These are phyloP conservation scores for Phycomyces blakesleeanus DNA, from an alignment of 192 early-diverging fungal genomes.

Conservation along the genomic window DNA sequence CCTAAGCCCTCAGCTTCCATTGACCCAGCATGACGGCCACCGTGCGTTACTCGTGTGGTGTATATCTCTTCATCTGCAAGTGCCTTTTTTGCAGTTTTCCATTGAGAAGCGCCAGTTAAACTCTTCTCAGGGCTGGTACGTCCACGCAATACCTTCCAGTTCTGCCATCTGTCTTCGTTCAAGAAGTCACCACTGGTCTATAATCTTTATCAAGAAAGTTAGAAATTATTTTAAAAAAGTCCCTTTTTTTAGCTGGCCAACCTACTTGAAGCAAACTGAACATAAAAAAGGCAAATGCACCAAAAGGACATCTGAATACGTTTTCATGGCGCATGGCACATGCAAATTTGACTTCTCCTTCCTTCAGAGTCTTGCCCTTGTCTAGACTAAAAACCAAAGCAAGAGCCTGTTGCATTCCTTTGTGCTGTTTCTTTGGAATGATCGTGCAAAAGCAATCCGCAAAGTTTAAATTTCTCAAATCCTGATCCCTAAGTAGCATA, in stretches of 20 bases:
- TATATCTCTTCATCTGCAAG: neutral
- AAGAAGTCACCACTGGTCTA: neutral
- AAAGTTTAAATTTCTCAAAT: neutral
- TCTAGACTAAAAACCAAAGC: neutral
- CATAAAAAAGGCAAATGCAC: neutral
- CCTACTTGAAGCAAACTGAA: neutral
- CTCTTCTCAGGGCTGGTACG: neutral
- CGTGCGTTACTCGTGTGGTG: conserved; percentile 1
- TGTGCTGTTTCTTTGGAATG: neutral
- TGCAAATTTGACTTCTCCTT: neutral
- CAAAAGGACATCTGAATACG: neutral
- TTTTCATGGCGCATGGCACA: neutral
- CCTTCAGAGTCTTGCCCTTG: neutral
- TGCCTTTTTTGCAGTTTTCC: neutral
- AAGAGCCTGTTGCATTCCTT: neutral
- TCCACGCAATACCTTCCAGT: neutral
- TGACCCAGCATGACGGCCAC: neutral
- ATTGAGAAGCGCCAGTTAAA: neutral
- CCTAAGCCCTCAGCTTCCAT: neutral
- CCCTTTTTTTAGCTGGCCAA: neutral
- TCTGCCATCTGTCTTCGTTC: neutral
- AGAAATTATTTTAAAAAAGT: neutral
- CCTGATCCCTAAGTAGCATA: neutral
- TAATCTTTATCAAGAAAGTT: neutral
- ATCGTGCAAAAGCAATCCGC: neutral